These are phyloP conservation scores for Saccharomycopsis schoenii DNA, from an alignment of 805 yeast genomes.

Conservation along the genomic window DNA sequence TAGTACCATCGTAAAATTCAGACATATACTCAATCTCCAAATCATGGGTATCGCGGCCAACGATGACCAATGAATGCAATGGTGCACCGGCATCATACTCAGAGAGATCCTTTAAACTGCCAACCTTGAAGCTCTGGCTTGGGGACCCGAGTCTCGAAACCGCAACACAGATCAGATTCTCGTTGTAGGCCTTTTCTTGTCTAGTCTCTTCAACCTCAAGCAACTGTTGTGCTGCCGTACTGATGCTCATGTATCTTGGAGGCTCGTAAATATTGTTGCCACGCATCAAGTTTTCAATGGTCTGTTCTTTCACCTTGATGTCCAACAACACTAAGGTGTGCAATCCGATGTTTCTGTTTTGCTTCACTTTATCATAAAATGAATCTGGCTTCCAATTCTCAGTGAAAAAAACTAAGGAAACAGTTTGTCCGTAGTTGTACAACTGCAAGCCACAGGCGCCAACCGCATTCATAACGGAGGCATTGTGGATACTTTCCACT, in stretches of 20 bases:
- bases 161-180: conserved; percentile 87
- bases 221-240: conserved; percentile 80
- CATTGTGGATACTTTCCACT: conserved; percentile 84
- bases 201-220: conserved; percentile 79
- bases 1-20: conserved; percentile 54
- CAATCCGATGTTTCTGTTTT: conserved; percentile 81
- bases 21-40: conserved; percentile 78
- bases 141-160: conserved; percentile 88
- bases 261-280: conserved; percentile 92
- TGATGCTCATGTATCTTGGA: conserved; percentile 90
- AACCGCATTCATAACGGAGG: conserved; percentile 96
- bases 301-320: conserved; percentile 94
- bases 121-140: conserved; percentile 73
- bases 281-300: conserved; percentile 85
- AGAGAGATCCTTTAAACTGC: conserved; percentile 65
- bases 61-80: conserved; percentile 78
- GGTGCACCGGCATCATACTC: conserved; percentile 91
- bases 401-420: conserved; percentile 92
- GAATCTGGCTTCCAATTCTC: conserved; percentile 96
- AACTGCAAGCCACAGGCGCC: conserved; percentile 96
- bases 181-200: conserved; percentile 69
- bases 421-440: conserved; percentile 93
- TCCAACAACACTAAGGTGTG: conserved; percentile 85
- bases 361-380: conserved; percentile 81
- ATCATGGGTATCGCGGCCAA: conserved; percentile 92